phyloP scores from a whole-genome alignment of 768 basidiomycete species.

The Tricholoma sp. region DNA sequence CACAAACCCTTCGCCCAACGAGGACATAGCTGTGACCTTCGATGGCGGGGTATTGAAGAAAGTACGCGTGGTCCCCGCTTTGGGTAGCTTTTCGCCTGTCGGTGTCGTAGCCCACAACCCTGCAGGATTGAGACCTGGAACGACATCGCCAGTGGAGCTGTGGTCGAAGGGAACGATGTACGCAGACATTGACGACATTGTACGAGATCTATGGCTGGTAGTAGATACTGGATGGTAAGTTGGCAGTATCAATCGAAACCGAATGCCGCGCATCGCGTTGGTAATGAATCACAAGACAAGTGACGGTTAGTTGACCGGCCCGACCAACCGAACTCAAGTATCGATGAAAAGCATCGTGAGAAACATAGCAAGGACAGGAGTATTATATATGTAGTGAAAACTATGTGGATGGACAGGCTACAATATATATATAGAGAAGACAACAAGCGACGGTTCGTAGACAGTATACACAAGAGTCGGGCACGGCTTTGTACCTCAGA shows the following conservation, averaged over 20 bases:
- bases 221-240: slow-evolving; percentile 3
- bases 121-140: slow-evolving; percentile 37
- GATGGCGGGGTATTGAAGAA: slow-evolving; percentile 53
- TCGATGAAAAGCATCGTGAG: no score
- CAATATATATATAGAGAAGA: not conserved
- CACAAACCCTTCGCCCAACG: slow-evolving; percentile 52
- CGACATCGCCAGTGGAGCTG: slow-evolving; percentile 24
- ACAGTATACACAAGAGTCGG: not conserved
- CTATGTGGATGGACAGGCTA: no score
- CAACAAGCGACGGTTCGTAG: not conserved
- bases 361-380: no score
- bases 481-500: no score
- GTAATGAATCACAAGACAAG: slow-evolving; percentile 10
- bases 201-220: slow-evolving; percentile 13
- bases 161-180: slow-evolving; percentile 58
- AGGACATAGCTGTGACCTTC: slow-evolving; percentile 49
- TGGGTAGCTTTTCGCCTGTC: slow-evolving; percentile 47
- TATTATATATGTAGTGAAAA: not conserved
- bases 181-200: slow-evolving; percentile 48
- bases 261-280: slow-evolving; percentile 5
- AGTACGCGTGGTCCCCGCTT: slow-evolving; percentile 57
- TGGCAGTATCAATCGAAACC: slow-evolving; percentile 13
- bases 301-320: no score
- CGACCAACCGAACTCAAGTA: no score
- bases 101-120: slow-evolving; percentile 49